A percentile compares a stretch with the other conserved stretches of the same genome.
Evolutionary conservation across 768 basidiomycete genomes (phyloP).

Genomic region (Boletus rufocinnamomeus): DNA sequence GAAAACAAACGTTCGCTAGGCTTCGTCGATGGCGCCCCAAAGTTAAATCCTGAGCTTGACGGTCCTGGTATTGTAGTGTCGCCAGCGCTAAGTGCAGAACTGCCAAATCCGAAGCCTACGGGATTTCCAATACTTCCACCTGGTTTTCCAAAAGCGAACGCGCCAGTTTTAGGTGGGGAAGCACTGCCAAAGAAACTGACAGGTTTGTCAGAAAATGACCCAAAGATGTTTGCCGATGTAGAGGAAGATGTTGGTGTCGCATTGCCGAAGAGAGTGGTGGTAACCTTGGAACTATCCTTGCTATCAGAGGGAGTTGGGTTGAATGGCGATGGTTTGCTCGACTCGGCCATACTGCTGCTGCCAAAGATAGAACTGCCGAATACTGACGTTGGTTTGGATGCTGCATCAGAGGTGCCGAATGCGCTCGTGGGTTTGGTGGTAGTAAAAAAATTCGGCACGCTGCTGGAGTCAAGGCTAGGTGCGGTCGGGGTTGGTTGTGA

Average conservation of each 20-base stretch:
- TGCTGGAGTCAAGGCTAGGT: conserved; percentile 20
- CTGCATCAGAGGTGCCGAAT: conserved; percentile 24
- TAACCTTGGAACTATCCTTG: conserved; percentile 17
- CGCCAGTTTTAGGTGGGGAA: conserved; percentile 26
- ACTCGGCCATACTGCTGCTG: conserved; percentile 13
- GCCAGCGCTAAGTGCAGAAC: conserved; percentile 20
- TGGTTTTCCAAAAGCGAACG: conserved; percentile 34
- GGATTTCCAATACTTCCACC: conserved; percentile 61
- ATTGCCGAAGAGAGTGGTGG: conserved; percentile 24
- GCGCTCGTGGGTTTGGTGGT: conserved; percentile 17
- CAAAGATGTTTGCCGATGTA: conserved; percentile 23
- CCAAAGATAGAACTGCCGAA: conserved; percentile 33
- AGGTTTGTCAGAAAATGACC: conserved; percentile 27
- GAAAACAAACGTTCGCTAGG: conserved; percentile 28
- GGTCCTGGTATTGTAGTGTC: conserved; percentile 18
- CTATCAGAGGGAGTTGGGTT: conserved; percentile 11
- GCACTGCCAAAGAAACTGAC: conserved; percentile 32
- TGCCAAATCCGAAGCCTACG: conserved; percentile 56
- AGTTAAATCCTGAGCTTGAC: conserved; percentile 25
- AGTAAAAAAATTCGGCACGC: conserved; percentile 27
- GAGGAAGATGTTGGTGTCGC: conserved; percentile 12
- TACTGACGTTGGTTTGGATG: conserved; percentile 25
- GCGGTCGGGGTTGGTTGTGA: conserved; percentile 14
- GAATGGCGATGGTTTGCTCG: conserved; percentile 16
- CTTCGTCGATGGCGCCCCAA: conserved; percentile 27